Conservation (phyloP, 2,329 filamentous ascomycete species). For the Colletotrichum filicis region DNA sequence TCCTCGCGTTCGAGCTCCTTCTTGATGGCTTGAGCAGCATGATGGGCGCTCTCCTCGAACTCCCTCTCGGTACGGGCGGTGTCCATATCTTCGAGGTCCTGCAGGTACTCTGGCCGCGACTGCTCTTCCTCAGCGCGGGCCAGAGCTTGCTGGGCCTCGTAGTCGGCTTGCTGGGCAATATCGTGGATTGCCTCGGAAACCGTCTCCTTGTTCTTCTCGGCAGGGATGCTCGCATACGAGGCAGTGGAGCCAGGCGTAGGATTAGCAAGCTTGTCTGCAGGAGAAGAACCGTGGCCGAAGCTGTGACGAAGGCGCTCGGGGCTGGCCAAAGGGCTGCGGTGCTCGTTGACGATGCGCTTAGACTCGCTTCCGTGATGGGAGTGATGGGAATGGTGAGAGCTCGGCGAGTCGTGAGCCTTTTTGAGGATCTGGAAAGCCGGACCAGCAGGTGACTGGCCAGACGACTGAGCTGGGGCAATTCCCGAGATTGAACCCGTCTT, state of each 20-base stretch:
- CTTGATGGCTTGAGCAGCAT: conserved; percentile 60
- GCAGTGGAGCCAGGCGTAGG: conserved; percentile 36
- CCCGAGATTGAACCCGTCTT: conserved; percentile 49
- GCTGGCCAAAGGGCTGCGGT: conserved; percentile 53
- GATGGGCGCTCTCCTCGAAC: conserved; percentile 61
- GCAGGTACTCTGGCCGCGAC: conserved; percentile 63
- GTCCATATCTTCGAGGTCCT: conserved; percentile 61
- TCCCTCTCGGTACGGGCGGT: conserved; percentile 64
- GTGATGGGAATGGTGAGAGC: conserved; percentile 41
- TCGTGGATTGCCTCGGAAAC: conserved; percentile 77
- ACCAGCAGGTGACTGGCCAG: conserved; percentile 45
- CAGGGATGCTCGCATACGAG: conserved; percentile 34
- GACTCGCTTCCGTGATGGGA: conserved; percentile 53
- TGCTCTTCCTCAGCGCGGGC: conserved; percentile 71
- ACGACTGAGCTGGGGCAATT: conserved; percentile 39
- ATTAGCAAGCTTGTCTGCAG: conserved; percentile 34
- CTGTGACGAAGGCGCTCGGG: conserved; percentile 55
- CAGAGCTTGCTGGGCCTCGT: conserved; percentile 73
- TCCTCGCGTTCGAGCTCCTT: conserved; percentile 65
- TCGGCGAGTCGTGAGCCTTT: conserved; percentile 54
- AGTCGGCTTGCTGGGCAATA: conserved; percentile 65
- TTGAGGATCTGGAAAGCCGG: conserved; percentile 61
- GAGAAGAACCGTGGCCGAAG: conserved; percentile 47
- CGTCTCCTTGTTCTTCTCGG: conserved; percentile 65
- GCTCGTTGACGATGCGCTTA: conserved; percentile 52